A percentile compares a stretch with the other conserved stretches of the same genome.
These are phyloP conservation scores for Dothiorella sarmentorum DNA, from an alignment of 2,329 filamentous ascomycete species.

Conservation along the genomic window DNA sequence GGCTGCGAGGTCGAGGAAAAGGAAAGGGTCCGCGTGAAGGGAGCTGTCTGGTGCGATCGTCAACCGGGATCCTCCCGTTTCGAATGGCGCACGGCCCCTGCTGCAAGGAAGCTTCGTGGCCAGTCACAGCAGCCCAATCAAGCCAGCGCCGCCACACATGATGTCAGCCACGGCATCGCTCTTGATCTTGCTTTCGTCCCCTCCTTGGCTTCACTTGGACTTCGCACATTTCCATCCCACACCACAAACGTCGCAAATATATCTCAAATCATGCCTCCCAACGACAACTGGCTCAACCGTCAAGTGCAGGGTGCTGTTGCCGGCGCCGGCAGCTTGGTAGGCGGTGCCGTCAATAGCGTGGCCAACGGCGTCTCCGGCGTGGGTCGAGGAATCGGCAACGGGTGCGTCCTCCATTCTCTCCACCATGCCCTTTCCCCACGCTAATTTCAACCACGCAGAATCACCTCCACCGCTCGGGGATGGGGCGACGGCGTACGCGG, in stretches of 20 bases:
- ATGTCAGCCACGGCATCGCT: neutral
- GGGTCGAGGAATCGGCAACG: conserved; percentile 42
- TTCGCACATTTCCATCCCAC: neutral
- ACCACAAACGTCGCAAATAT: neutral
- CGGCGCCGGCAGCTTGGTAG: conserved; percentile 44
- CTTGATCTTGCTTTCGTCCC: neutral
- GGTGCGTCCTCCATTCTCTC: conserved; percentile 29
- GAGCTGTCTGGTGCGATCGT: conserved; percentile 9
- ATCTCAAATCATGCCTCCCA: conserved; percentile 23
- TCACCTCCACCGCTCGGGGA: conserved; percentile 43
- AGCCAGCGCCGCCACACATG: neutral
- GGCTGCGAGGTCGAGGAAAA: conserved; percentile 11
- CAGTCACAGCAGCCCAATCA: neutral
- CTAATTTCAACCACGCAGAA: conserved; percentile 26
- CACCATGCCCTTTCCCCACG: neutral
- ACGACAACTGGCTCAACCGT: conserved; percentile 46
- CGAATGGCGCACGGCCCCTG: neutral
- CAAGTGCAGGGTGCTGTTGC: conserved; percentile 42
- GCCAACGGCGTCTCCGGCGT: conserved; percentile 48
- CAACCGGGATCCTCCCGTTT: conserved; percentile 8
- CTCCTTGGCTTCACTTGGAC: neutral
- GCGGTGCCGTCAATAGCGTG: conserved; percentile 41
- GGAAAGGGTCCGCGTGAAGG: conserved; percentile 16
- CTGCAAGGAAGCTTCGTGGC: neutral
- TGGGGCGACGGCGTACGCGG: conserved; percentile 49